phyloP scores from a whole-genome alignment of 345 rosid genomes.

The Arabis hirsuta region DNA sequence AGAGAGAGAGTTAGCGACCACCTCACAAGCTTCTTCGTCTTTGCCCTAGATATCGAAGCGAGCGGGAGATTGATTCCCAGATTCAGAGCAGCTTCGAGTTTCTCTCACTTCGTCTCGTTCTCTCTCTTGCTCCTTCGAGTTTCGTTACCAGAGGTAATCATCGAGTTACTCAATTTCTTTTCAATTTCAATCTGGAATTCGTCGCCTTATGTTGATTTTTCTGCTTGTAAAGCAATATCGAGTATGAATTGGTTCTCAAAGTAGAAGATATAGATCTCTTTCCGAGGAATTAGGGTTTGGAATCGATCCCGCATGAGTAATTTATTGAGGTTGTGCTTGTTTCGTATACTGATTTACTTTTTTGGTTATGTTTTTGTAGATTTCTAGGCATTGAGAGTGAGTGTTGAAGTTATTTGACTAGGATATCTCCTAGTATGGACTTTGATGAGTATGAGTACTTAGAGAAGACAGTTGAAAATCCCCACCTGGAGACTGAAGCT shows the following conservation, averaged over 20 bases:
- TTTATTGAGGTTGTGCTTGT: neutral
- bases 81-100: conserved; percentile 32
- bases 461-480: conserved; percentile 88
- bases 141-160: conserved; percentile 21
- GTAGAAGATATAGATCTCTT: conserved; percentile 5
- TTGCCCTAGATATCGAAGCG: conserved; percentile 40
- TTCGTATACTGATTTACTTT: conserved; percentile 15
- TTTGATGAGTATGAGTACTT: conserved; percentile 96
- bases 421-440: conserved; percentile 56
- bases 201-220: neutral
- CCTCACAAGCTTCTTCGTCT: conserved; percentile 34
- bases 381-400: conserved; percentile 15
- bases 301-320: neutral
- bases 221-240: neutral
- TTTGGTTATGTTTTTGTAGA: conserved; percentile 3
- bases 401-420: conserved; percentile 26
- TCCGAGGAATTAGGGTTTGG: conserved; percentile 4
- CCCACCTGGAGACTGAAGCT: conserved; percentile 54
- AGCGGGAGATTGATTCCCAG: conserved; percentile 33
- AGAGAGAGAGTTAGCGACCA: conserved; percentile 18
- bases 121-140: conserved; percentile 15
- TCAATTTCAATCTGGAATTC: conserved; percentile 21
- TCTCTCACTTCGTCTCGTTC: conserved; percentile 19
- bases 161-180: conserved; percentile 8
- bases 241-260: conserved; percentile 5